phyloP scores from a whole-genome alignment of 2,329 filamentous ascomycete species.

The Epichloe brachyelytri region DNA sequence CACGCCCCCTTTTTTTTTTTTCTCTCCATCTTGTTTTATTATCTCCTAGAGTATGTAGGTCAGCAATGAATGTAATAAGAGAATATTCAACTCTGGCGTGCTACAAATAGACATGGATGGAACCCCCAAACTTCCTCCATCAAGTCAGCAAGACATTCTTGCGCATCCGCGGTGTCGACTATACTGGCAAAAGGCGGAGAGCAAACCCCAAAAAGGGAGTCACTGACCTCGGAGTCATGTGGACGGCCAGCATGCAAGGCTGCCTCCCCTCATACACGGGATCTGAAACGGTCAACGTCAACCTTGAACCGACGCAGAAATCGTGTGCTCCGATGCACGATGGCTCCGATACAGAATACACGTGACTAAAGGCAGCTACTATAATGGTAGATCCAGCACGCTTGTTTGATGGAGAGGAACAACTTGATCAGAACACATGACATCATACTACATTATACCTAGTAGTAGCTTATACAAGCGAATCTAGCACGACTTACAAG shows the following conservation, averaged over 20 bases:
- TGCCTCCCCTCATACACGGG: conserved; percentile 13
- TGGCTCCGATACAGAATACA: no score
- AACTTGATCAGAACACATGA: no score
- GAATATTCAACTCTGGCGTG: no score
- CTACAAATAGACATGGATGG: no score
- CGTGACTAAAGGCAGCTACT: no score
- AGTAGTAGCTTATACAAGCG: no score
- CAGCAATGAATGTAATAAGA: not conserved
- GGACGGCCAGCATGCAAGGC: conserved; percentile 26
- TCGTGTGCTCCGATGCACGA: no score
- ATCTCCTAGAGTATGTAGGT: not conserved
- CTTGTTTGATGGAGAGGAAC: conserved; percentile 29
- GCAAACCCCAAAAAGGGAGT: conserved; percentile 16
- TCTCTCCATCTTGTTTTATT: not conserved
- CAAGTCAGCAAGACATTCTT: conserved; percentile 22
- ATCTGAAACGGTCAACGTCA: no score
- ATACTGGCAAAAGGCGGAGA: conserved; percentile 11
- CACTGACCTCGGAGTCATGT: conserved; percentile 21
- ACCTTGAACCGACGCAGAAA: no score
- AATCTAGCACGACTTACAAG: no score
- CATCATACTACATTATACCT: no score
- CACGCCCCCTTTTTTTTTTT: not conserved
- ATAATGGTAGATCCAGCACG: conserved; percentile 2
- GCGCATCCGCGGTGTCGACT: conserved; percentile 33
- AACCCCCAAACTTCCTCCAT: no score